These are phyloP conservation scores for Auricularia sp. DNA, from an alignment of 768 basidiomycete genomes.

Conservation along the genomic window DNA sequence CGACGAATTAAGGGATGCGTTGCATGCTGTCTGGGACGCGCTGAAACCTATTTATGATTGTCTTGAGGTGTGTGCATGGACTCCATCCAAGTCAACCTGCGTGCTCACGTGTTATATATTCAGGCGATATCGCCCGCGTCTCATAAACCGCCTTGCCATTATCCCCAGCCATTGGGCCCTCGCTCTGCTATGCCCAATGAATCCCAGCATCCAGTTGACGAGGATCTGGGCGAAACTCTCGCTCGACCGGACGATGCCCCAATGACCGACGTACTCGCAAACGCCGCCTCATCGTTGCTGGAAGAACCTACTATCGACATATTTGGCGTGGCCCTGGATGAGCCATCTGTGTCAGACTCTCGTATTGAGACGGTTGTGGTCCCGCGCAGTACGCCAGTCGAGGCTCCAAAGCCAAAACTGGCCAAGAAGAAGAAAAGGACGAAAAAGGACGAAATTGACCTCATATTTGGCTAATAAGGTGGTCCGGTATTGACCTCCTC, in stretches of 20 bases:
- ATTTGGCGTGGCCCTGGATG: not conserved
- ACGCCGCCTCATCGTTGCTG: not conserved
- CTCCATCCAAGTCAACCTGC: not conserved
- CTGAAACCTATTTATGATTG: slow-evolving; percentile 7
- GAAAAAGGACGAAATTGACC: slow-evolving; percentile 52
- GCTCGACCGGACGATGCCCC: too few species aligned
- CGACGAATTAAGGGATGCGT: slow-evolving; percentile 32
- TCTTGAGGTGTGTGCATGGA: not conserved
- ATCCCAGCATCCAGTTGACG: too few species aligned
- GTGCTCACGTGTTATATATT: not conserved
- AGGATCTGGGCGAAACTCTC: too few species aligned
- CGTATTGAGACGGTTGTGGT: not conserved
- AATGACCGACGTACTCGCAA: not conserved
- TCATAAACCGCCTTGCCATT: too few species aligned
- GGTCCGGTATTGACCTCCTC: too few species aligned
- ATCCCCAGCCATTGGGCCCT: too few species aligned
- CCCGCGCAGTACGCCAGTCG: slow-evolving; percentile 3
- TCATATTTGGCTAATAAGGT: slow-evolving; percentile 42
- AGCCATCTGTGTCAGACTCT: not conserved
- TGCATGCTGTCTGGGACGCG: slow-evolving; percentile 22
- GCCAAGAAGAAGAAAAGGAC: slow-evolving; percentile 32
- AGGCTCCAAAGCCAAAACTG: slow-evolving; percentile 2
- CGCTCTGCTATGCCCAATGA: too few species aligned
- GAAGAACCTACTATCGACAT: not conserved
- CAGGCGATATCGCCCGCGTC: not conserved